Evolutionary conservation across 179 eudicot genomes (phyloP).

Genomic region (Heliamphora ciliata): DNA sequence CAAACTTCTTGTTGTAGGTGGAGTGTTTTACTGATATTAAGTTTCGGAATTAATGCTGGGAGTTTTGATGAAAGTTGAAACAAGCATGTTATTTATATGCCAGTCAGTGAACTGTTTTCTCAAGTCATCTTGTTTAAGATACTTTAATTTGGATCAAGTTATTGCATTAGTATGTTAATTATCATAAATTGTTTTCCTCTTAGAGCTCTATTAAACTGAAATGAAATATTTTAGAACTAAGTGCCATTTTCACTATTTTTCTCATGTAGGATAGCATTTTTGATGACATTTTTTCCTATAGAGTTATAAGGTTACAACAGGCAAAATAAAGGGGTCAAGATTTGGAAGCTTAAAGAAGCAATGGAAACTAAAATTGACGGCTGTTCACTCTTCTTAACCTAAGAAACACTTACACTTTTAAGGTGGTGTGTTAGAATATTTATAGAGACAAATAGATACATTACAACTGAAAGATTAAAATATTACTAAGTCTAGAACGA

Average conservation of each 20-base stretch:
- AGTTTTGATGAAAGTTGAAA: background rate
- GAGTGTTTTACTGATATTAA: background rate
- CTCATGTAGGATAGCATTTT: background rate
- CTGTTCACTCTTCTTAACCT: too few relatives aligned
- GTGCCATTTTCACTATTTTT: background rate
- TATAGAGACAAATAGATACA: too few relatives aligned
- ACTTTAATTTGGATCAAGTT: background rate
- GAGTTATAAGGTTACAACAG: background rate
- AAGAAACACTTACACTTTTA: too few relatives aligned
- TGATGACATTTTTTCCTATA: background rate
- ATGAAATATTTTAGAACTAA: background rate
- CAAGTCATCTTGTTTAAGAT: background rate
- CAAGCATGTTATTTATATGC: background rate
- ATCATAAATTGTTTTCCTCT: background rate
- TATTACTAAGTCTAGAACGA: too few relatives aligned
- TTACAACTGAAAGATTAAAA: too few relatives aligned
- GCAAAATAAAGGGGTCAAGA: background rate
- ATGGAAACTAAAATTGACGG: too few relatives aligned
- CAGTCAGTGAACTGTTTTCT: background rate
- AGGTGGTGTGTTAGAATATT: too few relatives aligned
- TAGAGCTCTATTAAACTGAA: background rate
- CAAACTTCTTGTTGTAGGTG: constrained; percentile 8
- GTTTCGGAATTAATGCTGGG: background rate
- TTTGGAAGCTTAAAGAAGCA: too few relatives aligned
- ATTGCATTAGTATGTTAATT: background rate